These are phyloP conservation scores for Saccharomycopsis babjevae DNA, from an alignment of 805 yeast species.

Conservation along the genomic window DNA sequence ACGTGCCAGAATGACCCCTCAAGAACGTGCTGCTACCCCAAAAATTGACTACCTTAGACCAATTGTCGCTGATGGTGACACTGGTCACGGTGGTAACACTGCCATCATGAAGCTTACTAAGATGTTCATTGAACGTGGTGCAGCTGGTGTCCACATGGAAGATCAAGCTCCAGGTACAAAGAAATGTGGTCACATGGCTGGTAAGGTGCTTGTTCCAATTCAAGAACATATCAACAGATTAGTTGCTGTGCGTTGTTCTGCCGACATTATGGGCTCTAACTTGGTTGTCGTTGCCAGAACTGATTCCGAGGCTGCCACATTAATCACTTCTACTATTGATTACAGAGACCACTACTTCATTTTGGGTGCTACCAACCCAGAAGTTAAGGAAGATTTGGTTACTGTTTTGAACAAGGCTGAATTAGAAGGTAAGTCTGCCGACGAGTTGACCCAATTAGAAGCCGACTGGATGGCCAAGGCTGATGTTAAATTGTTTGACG, in stretches of 20 bases:
- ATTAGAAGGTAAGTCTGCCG: constrained; percentile 59
- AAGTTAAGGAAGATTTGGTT: constrained; percentile 55
- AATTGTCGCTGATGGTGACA: constrained; percentile 94
- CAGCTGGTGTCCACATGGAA: constrained; percentile 97
- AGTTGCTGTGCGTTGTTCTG: constrained; percentile 88
- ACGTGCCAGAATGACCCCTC: constrained; percentile 48
- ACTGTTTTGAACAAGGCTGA: constrained; percentile 79
- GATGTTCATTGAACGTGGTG: constrained; percentile 94
- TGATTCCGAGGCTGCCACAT: constrained; percentile 95
- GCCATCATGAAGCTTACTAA: constrained; percentile 93
- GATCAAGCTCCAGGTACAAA: constrained; percentile 99
- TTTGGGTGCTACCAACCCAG: constrained; percentile 84
- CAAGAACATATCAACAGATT: constrained; percentile 95
- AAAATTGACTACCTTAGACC: constrained; percentile 87
- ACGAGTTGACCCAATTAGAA: constrained; percentile 62
- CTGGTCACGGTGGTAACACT: constrained; percentile 98
- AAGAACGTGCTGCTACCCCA: constrained; percentile 58
- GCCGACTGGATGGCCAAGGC: constrained; percentile 75
- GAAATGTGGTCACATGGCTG: constrained; percentile 99
- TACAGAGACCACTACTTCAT: constrained; percentile 89
- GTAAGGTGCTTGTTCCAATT: constrained; percentile 93
- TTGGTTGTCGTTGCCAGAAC: constrained; percentile 88
- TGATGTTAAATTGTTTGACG: constrained; percentile 78
- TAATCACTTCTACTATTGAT: constrained; percentile 88
- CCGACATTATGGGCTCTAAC: constrained; percentile 85